Evolutionary conservation across 306 rosid genomes (phyloP), one percentile per base, ranked within the genome.

Genomic region (Trichosanthes truncata): DNA sequence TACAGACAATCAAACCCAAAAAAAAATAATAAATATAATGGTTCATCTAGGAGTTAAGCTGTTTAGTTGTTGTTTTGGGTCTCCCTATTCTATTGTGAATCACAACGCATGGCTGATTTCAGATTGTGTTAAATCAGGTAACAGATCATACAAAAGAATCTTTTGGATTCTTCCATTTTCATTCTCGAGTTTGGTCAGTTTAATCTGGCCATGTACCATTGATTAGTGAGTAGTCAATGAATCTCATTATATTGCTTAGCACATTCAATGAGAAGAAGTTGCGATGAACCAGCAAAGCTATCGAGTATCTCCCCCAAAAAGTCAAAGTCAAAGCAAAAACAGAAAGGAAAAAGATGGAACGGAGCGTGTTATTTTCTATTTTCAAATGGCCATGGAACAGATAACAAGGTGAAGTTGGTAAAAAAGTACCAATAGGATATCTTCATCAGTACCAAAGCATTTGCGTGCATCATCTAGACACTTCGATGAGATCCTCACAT

Each of bases 381-480:
- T 72, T 25, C 40, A 25, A 72, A 72, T 72, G 25, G 38, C 14
- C 77, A 72, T 7, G n/a, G 4, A 48, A 73, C 20, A 49, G 60
- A 46, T 49, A 49, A 75, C 62, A 51, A 65, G 69, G 66, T 55
- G 52, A 86, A 72, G 59, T 56, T 62, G 21, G 75, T 59, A 77
- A 57, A 41, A 1, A 66, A 83, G 86, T 92, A 95, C 97, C 94
- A 95, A 84, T 74, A 95, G 91, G 87, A 95, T 88, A 86, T 95
- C 99, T 84, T 95, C 99, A 81, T 95, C 97, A 21, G 99, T 95
- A 65, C 99, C 99, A 71, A 90, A 95, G 90, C 93, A 85, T 84
- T 90, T 93, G 60, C 98, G 97, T 72, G 97, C 94, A 88, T 90
- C 97, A 86, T 93, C 92, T 60, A 95, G 88, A 80, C 92, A 90